Evolutionary conservation across 495 filamentous ascomycete species (phyloP), one percentile per base, ranked within the genome.

Genomic region (Xylaria scruposa): DNA sequence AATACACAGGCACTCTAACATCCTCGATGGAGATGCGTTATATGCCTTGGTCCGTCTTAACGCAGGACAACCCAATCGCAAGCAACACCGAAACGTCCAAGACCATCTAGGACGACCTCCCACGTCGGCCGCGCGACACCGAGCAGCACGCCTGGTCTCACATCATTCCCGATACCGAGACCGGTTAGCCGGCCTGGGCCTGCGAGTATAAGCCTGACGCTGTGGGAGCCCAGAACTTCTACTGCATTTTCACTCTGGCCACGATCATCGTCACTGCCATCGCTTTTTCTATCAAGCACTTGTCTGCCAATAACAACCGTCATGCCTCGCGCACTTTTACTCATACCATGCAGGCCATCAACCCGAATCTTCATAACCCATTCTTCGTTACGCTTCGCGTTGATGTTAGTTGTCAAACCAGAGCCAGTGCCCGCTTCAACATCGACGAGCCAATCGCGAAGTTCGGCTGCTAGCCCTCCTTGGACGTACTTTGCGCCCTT

Each of bases 401-500:
- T 36, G 61, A 29, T 26, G 62, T 12, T 58, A 40, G 19, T 21
- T 38, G 10, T 67, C 68, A 47, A 46, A n/a, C 70, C 74, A 3
- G 70, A 67, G 1, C 76, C 72, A 0, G 75, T 74, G 21, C 74
- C 74, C 0, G 74, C 77, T 73, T 83, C 83, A 42, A 82, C 77
- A 42, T 83, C 81, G 10, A 84, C 79, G 42, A 86, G 79, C 85
- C 84, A 86, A 62, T 83, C 79, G 19, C 83, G 80, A 4, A 86
- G 70, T 68, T 83, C 80, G 3, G 82, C 76, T 2, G 85, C 85
- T 12, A 86, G 75, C 0, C 85, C 85, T 9, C 82, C 81, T 0
- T 79, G 66, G 19, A 84, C 51, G 67, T 86, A 86, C 73, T 78
- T 82, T 5, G 73, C 76, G 21, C 78, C 78, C 12, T 76, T 74